Evolutionary conservation across 2,329 filamentous ascomycete species (phyloP).

Genomic region (Hypoxylon sp.): DNA sequence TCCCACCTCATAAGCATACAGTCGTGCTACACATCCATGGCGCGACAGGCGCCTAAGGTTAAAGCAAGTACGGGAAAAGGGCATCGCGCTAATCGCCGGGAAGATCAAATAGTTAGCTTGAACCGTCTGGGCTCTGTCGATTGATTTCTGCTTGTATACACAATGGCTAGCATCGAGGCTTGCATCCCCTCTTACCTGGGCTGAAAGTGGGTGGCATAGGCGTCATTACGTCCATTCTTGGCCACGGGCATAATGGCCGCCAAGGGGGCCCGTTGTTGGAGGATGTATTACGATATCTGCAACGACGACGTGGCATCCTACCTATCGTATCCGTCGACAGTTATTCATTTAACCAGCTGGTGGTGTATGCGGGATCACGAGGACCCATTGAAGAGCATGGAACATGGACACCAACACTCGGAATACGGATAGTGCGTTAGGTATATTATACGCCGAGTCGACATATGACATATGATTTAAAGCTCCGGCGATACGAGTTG

Average conservation of each 20-base stretch:
- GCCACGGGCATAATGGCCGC: not conserved
- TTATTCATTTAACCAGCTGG: not conserved
- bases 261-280: not conserved
- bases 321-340: not conserved
- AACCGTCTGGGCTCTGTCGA: not conserved
- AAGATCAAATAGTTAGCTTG: not conserved
- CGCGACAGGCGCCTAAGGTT: not conserved
- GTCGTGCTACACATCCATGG: slow-evolving; percentile 1
- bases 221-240: not conserved
- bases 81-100: not conserved
- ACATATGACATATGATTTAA: not conserved
- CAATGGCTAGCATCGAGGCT: not conserved
- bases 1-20: slow-evolving; percentile 3
- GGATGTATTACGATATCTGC: slow-evolving; percentile 8
- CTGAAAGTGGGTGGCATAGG: not conserved
- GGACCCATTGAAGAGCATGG: not conserved
- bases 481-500: not conserved
- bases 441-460: not conserved
- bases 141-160: not conserved
- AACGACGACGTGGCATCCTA: slow-evolving; percentile 6
- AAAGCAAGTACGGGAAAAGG: slow-evolving; percentile 1
- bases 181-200: not conserved
- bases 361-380: slow-evolving; percentile 9
- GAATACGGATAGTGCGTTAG: not conserved
- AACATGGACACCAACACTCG: not conserved